Conservation (phyloP, 2,329 filamentous ascomycete genomes). For the Colletotrichum scovillei region DNA sequence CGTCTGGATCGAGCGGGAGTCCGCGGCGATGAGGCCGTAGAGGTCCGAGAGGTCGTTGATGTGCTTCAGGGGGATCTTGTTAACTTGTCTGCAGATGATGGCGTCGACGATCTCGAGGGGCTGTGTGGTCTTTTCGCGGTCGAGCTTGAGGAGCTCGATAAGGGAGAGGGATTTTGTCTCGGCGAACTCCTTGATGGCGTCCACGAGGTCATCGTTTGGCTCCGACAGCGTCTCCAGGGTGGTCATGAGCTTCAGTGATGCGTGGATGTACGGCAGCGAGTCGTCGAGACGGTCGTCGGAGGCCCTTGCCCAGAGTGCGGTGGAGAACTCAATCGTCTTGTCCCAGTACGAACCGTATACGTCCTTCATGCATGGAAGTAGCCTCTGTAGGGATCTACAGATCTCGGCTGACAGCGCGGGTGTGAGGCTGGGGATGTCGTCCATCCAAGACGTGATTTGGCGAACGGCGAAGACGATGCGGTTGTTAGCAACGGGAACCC, state of each 20-base stretch:
- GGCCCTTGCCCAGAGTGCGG: slow-evolving; percentile 66
- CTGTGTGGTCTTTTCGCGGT: slow-evolving; percentile 62
- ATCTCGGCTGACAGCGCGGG: slow-evolving; percentile 60
- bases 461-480: slow-evolving; percentile 86
- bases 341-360: slow-evolving; percentile 93
- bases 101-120: slow-evolving; percentile 81
- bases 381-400: slow-evolving; percentile 66
- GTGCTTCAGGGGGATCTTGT: slow-evolving; percentile 70
- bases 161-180: slow-evolving; percentile 67
- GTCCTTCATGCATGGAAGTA: slow-evolving; percentile 81
- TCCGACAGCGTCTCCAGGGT: slow-evolving; percentile 74
- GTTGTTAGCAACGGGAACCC: slow-evolving; percentile 71
- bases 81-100: slow-evolving; percentile 76
- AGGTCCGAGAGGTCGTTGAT: slow-evolving; percentile 75
- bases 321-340: slow-evolving; percentile 68
- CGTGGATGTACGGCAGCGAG: slow-evolving; percentile 72
- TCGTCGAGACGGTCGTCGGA: slow-evolving; percentile 55
- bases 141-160: slow-evolving; percentile 70
- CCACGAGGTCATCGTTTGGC: slow-evolving; percentile 86
- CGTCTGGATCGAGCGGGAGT: slow-evolving; percentile 80
- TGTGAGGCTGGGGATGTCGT: slow-evolving; percentile 58
- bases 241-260: slow-evolving; percentile 78
- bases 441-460: slow-evolving; percentile 79
- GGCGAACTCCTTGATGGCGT: slow-evolving; percentile 75
- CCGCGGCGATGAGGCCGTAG: slow-evolving; percentile 80